Base-by-base conservation (phyloP, 805 yeast genomes). In the Candida railenensis region DNA sequence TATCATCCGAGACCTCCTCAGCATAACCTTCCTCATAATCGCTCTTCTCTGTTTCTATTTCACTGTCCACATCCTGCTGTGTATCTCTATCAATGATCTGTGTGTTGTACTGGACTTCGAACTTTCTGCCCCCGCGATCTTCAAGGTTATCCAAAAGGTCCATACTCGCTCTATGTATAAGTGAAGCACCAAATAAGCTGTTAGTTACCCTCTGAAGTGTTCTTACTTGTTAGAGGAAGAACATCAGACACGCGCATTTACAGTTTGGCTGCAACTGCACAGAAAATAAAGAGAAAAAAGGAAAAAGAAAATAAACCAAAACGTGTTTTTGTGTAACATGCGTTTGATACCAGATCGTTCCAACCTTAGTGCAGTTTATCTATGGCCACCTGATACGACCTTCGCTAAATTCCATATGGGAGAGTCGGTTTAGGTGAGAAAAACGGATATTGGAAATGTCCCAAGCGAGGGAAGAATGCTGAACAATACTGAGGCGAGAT, bases 91-190 rank as follows among this genome's bases (percentile, higher is more conserved):
- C 30, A 3, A 28, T 15, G 8, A 30, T 18, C 15, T 28, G 37
- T 5, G 36, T 19, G 16, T 28, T 37, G 16, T 40, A 40, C n/a
- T 30, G 34, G 20, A 40, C 4, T 30, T 40, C 15, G 32, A 30
- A 40, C 14, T 33, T 40, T 8, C 15, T 40, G 11, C 37, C 28
- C 5, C 22, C 22, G 15, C 36, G 43, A 16, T 40, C 43, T 12
- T 40, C 37, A 9, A 40, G 36, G 19, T 25, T 21, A 14, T 40
- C 43, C 21, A 40, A 40, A 12, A 40, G 43, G 30, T 40, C 43
- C 43, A 40, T 40, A 15, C n/a, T 39, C 12, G 39, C 30, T 5
- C 9, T 25, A 34, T 15, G 37, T 15, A 34, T 28, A 9, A 11
- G 14, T 28, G 33, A 14, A 28, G 14, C 12, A 28, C 9, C 14